phyloP scores from a whole-genome alignment of 306 rosid genomes.

The Quercus robur region DNA sequence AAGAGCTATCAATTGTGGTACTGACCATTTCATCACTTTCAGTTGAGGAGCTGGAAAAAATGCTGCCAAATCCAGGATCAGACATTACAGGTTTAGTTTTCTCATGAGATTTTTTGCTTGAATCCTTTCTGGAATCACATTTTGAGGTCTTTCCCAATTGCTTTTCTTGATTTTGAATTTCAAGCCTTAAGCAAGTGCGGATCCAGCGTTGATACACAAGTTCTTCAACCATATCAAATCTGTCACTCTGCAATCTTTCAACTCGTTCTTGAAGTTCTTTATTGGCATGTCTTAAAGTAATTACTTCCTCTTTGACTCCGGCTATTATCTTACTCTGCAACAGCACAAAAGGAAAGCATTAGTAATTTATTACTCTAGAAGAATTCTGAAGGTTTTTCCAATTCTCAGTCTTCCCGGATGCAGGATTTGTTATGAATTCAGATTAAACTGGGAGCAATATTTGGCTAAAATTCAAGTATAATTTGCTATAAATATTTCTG shows the following conservation, averaged over 20 bases:
- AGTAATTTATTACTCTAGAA: not conserved
- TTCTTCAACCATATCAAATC: constrained; percentile 45
- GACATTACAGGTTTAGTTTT: not conserved
- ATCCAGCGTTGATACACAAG: constrained; percentile 50
- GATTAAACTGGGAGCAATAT: too few species aligned
- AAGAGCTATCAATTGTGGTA: constrained; percentile 29
- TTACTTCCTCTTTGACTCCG: constrained; percentile 24
- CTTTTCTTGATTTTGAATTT: constrained; percentile 17
- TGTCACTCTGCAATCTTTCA: constrained; percentile 31
- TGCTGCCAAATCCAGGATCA: constrained; percentile 21
- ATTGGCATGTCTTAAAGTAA: constrained; percentile 20
- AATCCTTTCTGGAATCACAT: not conserved
- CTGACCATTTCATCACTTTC: constrained; percentile 34
- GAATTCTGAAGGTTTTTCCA: not conserved
- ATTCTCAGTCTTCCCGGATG: not conserved
- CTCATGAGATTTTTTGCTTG: not conserved
- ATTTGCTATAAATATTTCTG: not conserved
- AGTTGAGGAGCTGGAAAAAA: constrained; percentile 24
- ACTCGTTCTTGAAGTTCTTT: constrained; percentile 32
- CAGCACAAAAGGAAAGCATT: not conserved
- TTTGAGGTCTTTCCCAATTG: constrained; percentile 6
- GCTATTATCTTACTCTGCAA: constrained; percentile 22
- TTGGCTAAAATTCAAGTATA: not conserved
- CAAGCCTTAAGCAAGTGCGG: constrained; percentile 35
- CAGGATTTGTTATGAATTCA: not conserved